Conservation (phyloP, 2,329 filamentous ascomycete genomes). For the Gnomoniopsis sp. region DNA sequence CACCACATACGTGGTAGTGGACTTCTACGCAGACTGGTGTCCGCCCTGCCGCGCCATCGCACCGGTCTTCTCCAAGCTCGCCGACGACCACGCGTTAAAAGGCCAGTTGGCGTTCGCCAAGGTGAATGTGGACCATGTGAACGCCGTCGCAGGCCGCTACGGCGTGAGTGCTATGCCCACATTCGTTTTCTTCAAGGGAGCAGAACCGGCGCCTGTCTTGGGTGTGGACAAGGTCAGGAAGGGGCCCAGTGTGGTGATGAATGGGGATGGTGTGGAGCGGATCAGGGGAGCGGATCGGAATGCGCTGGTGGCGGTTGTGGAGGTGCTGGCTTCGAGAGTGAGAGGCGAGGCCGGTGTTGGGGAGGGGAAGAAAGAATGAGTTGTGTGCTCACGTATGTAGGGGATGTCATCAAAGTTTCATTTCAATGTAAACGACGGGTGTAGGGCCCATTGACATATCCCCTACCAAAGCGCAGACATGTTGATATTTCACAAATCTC, state of each 20-base stretch:
- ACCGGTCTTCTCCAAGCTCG: constrained; percentile 42
- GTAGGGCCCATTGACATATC: too few species aligned
- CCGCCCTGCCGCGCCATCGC: constrained; percentile 46
- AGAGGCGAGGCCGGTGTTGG: constrained; percentile 5
- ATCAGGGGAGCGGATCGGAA: constrained; percentile 34
- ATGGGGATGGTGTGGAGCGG: constrained; percentile 21
- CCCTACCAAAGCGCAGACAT: too few species aligned
- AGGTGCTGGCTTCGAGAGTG: constrained; percentile 12
- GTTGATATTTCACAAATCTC: too few species aligned
- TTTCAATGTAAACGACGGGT: too few species aligned
- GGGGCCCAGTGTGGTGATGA: constrained; percentile 5
- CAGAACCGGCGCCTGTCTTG: constrained; percentile 31
- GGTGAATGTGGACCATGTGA: constrained; percentile 52
- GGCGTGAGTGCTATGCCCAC: constrained; percentile 52
- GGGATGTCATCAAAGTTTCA: neutral
- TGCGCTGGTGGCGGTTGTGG: constrained; percentile 27
- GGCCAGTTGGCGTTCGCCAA: constrained; percentile 48
- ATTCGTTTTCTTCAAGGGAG: constrained; percentile 53
- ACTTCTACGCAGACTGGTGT: constrained; percentile 52
- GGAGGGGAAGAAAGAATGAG: neutral
- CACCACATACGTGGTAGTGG: constrained; percentile 40
- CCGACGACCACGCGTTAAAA: constrained; percentile 32
- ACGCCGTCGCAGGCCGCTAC: constrained; percentile 45
- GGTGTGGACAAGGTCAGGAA: constrained; percentile 24
- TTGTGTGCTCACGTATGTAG: neutral